A percentile compares a stretch with the other conserved stretches of the same genome.
phyloP scores from a whole-genome alignment of 768 basidiomycete species.

The Sarcomyxa edulis region DNA sequence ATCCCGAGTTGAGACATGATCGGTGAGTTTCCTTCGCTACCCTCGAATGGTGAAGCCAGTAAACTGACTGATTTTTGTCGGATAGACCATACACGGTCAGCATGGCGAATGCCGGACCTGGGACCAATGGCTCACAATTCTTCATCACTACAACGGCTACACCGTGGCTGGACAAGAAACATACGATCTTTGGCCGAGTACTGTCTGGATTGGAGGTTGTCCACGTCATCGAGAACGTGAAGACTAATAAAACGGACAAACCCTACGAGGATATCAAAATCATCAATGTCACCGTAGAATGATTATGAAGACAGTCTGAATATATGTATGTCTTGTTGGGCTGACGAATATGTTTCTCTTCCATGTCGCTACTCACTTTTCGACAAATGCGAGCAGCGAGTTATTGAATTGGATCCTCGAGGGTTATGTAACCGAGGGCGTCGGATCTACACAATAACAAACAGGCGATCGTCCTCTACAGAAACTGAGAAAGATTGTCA shows the following conservation, averaged over 20 bases:
- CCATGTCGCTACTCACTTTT: too few relatives aligned
- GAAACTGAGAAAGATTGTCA: too few relatives aligned
- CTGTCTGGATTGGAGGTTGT: slow-evolving; percentile 85
- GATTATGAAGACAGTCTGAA: slow-evolving; percentile 14
- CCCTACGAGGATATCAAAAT: slow-evolving; percentile 95
- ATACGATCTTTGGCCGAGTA: slow-evolving; percentile 91
- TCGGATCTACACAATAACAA: too few relatives aligned
- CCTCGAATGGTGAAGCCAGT: not conserved
- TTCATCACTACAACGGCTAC: slow-evolving; percentile 96
- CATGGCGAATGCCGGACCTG: slow-evolving; percentile 91
- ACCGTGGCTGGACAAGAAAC: slow-evolving; percentile 89
- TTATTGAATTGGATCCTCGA: too few relatives aligned
- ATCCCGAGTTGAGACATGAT: slow-evolving; percentile 85
- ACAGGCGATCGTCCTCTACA: too few relatives aligned
- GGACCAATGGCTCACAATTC: slow-evolving; percentile 95
- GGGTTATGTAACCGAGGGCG: too few relatives aligned
- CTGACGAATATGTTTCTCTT: too few relatives aligned
- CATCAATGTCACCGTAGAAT: slow-evolving; percentile 71
- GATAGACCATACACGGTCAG: slow-evolving; percentile 88
- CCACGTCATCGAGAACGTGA: slow-evolving; percentile 88
- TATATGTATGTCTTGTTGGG: slow-evolving; percentile 9
- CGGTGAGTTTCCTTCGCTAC: slow-evolving; percentile 43
- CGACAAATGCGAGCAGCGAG: too few relatives aligned
- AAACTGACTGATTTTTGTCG: slow-evolving; percentile 4
- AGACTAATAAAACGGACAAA: slow-evolving; percentile 79